phyloP scores from a whole-genome alignment of 192 early-diverging fungal species.

The Spinellus fusiger region DNA sequence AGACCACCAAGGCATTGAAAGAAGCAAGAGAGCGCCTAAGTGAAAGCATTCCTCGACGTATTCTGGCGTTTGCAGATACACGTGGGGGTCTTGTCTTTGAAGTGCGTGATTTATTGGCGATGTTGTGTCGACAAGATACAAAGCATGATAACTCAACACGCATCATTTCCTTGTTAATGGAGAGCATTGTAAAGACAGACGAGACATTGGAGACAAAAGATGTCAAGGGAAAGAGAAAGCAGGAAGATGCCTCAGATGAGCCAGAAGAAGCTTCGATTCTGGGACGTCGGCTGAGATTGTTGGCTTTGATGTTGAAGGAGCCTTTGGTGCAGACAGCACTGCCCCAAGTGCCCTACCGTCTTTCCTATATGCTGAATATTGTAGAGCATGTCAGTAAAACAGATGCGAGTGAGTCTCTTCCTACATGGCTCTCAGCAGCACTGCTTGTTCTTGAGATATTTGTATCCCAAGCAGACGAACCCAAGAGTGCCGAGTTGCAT shows the following conservation, averaged over 20 bases:
- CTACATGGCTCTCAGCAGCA: conserved; percentile 51
- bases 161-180: background rate
- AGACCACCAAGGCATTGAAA: background rate
- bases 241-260: background rate
- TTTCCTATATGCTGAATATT: conserved; percentile 20
- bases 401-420: conserved; percentile 13
- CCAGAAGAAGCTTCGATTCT: conserved; percentile 1
- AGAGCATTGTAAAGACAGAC: background rate
- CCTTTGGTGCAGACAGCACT: conserved; percentile 41
- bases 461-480: conserved; percentile 61
- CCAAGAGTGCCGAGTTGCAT: conserved; percentile 13
- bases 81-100: conserved; percentile 60
- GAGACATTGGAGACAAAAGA: background rate
- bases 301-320: conserved; percentile 59
- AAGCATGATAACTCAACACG: background rate
- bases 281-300: conserved; percentile 37
- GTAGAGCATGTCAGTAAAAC: conserved; percentile 6
- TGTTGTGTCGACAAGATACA: conserved; percentile 47
- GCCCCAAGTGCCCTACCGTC: conserved; percentile 13
- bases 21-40: conserved; percentile 36
- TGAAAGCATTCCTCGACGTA: conserved; percentile 30
- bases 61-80: conserved; percentile 43
- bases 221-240: background rate
- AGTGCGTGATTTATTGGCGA: conserved; percentile 57
- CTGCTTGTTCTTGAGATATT: conserved; percentile 61